Evolutionary conservation across 805 yeast genomes (phyloP).

Genomic region (Cyberlindnera americana): DNA sequence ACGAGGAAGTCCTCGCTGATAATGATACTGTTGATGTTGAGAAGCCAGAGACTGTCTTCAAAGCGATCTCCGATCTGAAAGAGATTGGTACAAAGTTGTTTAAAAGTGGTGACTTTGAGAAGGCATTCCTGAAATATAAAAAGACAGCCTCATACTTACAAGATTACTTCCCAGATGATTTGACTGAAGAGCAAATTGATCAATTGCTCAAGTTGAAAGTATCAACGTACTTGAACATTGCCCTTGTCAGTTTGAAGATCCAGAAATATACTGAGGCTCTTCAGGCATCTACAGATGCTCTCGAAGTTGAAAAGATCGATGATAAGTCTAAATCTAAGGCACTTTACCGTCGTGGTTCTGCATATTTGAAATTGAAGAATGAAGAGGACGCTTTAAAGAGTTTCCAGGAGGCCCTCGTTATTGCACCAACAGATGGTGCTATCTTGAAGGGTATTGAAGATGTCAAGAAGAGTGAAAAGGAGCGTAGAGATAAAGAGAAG

Average conservation of each 20-base stretch:
- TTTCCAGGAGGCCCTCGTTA: conserved; percentile 58
- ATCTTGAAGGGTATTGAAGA: conserved; percentile 61
- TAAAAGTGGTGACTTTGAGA: conserved; percentile 55
- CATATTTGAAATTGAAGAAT: conserved; percentile 58
- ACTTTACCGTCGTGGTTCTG: conserved; percentile 78
- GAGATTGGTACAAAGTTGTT: conserved; percentile 73
- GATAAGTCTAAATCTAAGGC: conserved; percentile 81
- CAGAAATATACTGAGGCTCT: conserved; percentile 52
- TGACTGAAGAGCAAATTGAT: conserved; percentile 50
- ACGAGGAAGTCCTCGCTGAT: conserved; percentile 72
- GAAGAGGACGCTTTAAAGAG: conserved; percentile 67
- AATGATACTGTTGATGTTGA: conserved; percentile 61
- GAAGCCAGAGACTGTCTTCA: conserved; percentile 61
- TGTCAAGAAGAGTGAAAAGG: conserved; percentile 48
- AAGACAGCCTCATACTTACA: conserved; percentile 69
- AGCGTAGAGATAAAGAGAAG: conserved; percentile 63
- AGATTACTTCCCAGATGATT: conserved; percentile 71
- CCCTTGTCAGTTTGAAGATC: conserved; percentile 68
- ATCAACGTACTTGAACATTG: conserved; percentile 66
- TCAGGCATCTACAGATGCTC: conserved; percentile 60
- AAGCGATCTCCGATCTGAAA: conserved; percentile 63
- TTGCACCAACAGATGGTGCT: conserved; percentile 70
- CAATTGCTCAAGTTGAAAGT: conserved; percentile 52
- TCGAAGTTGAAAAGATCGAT: conserved; percentile 51
- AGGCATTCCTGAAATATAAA: conserved; percentile 63